A percentile compares a stretch with the other conserved stretches of the same genome.
These are phyloP conservation scores for Papiliotrema flavescens DNA, from an alignment of 1,284 basidiomycete species.

Conservation along the genomic window DNA sequence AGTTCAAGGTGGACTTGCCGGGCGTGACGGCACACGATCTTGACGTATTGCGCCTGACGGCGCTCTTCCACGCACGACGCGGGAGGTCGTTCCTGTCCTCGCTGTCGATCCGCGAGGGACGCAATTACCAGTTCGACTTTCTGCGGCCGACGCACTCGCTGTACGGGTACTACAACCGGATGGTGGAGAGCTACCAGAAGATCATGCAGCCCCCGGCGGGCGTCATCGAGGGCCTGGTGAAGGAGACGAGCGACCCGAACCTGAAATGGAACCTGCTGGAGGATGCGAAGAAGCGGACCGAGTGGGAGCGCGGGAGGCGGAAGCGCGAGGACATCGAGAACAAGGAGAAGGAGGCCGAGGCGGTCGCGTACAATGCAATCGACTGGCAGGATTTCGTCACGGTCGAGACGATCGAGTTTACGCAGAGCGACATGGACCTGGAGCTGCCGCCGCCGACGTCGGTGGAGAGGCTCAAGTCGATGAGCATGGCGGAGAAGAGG, in stretches of 20 bases:
- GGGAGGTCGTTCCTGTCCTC: slow-evolving; percentile 82
- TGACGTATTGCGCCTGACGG: slow-evolving; percentile 89
- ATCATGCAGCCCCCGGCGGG: slow-evolving; percentile 80
- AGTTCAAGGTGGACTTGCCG: slow-evolving; percentile 85
- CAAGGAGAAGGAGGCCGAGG: slow-evolving; percentile 74
- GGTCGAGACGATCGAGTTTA: slow-evolving; percentile 98
- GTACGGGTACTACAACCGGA: slow-evolving; percentile 92
- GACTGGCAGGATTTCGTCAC: slow-evolving; percentile 99
- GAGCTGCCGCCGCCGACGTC: slow-evolving; percentile 94
- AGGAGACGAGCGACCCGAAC: slow-evolving; percentile 57
- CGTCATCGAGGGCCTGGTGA: slow-evolving; percentile 63
- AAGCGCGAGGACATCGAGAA: slow-evolving; percentile 81
- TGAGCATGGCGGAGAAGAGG: slow-evolving; percentile 94
- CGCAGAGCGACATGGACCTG: slow-evolving; percentile 80
- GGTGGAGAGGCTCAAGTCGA: slow-evolving; percentile 88
- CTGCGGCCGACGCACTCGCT: slow-evolving; percentile 91
- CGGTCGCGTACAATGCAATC: slow-evolving; percentile 81
- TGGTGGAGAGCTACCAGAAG: slow-evolving; percentile 94
- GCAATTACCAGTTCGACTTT: slow-evolving; percentile 98
- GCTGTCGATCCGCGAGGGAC: slow-evolving; percentile 81
- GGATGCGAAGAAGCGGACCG: slow-evolving; percentile 70
- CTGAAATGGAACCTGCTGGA: slow-evolving; percentile 75
- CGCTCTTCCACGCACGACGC: slow-evolving; percentile 88
- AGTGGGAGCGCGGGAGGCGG: slow-evolving; percentile 80
- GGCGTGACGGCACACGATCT: slow-evolving; percentile 86